These are phyloP conservation scores for Noccaea bulbosa DNA, from an alignment of 345 rosid genomes.

Conservation along the genomic window DNA sequence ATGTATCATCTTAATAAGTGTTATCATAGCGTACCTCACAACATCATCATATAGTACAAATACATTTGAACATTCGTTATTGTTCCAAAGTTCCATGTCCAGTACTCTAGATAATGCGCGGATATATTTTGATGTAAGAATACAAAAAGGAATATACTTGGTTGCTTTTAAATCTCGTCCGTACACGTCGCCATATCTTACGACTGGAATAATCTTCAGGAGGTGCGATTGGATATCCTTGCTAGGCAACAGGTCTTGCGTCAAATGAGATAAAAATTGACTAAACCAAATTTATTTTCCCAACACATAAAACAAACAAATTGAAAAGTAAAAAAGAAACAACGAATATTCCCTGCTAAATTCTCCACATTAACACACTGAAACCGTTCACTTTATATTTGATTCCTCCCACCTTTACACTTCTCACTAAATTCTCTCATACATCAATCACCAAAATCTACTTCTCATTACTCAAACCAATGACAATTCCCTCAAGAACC, in stretches of 20 bases:
- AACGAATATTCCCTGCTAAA: constrained; percentile 41
- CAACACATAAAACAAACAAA: background rate
- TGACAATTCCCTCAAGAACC: constrained; percentile 40
- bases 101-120: no score
- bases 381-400: constrained; percentile 24
- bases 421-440: constrained; percentile 6
- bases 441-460: background rate
- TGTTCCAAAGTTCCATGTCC: no score
- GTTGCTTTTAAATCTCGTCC: background rate
- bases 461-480: constrained; percentile 17
- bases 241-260: constrained; percentile 1
- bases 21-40: no score
- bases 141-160: constrained; percentile 11
- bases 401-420: constrained; percentile 23
- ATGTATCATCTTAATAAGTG: no score
- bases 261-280: background rate
- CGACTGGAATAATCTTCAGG: constrained; percentile 29
- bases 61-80: no score
- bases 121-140: background rate
- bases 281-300: background rate
- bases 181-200: constrained; percentile 25
- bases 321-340: background rate
- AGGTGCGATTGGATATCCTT: constrained; percentile 42
- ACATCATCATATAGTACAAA: no score
- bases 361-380: constrained; percentile 14